These are phyloP conservation scores for Melanomma pulvis-pyrius DNA, from an alignment of 495 filamentous ascomycete species.

Conservation along the genomic window DNA sequence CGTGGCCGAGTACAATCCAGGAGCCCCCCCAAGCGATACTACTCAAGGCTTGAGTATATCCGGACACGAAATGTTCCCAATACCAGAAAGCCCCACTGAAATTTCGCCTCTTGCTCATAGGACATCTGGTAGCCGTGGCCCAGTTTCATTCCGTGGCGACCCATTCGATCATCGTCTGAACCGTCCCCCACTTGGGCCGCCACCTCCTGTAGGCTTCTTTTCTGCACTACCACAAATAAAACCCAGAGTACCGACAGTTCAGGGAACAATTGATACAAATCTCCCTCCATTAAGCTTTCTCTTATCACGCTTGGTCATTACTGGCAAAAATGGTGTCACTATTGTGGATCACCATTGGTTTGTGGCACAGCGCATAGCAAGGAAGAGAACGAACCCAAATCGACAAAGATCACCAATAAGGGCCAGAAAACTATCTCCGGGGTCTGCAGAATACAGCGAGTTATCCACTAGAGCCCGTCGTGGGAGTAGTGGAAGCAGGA, in stretches of 20 bases:
- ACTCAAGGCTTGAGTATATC: not conserved
- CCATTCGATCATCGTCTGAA: not conserved
- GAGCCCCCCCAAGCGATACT: not conserved
- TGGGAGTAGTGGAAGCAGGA: not conserved
- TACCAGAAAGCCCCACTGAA: not conserved
- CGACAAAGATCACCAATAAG: not conserved
- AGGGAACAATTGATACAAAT: not conserved
- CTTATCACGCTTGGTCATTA: not conserved
- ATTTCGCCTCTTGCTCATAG: not conserved
- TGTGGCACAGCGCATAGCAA: not conserved
- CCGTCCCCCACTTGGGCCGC: not conserved
- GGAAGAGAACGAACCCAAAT: not conserved
- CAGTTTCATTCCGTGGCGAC: not conserved
- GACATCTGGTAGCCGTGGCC: not conserved
- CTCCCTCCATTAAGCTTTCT: not conserved
- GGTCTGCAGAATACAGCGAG: not conserved
- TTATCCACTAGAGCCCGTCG: not conserved
- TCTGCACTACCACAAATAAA: not conserved
- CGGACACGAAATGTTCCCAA: not conserved
- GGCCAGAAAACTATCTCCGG: not conserved
- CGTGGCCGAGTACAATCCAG: not conserved
- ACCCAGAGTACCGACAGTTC: not conserved
- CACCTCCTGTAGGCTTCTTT: conserved; percentile 1
- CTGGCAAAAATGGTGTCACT: not conserved
- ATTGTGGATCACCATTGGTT: not conserved